Percentiles rank a stretch among this genome's conserved stretches.
phyloP scores from a whole-genome alignment of 176 grass and related monocot species.

The Triticum monococcum region DNA sequence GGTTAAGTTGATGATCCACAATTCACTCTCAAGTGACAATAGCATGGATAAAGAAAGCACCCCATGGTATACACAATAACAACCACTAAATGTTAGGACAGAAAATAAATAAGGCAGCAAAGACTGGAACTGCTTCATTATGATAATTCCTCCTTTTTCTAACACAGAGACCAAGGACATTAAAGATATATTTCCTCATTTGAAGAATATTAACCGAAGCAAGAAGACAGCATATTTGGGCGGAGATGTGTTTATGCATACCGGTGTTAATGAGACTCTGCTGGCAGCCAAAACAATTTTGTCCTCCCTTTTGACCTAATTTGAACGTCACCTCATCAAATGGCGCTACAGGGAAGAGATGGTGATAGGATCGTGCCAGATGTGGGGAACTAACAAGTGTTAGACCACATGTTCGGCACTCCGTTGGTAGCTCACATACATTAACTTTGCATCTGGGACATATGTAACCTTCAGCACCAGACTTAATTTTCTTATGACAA shows the following conservation, averaged over 20 bases:
- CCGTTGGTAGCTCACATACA: constrained; percentile 89
- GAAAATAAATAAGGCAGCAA: background rate
- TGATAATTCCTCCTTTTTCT: background rate
- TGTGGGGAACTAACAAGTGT: constrained; percentile 96
- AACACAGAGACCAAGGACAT: background rate
- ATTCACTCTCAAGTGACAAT: background rate
- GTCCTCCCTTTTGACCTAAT: constrained; percentile 68
- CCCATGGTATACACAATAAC: background rate
- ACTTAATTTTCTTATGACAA: constrained; percentile 94
- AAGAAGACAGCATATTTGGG: background rate
- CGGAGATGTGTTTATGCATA: constrained; percentile 32
- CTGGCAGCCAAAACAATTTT: constrained; percentile 83
- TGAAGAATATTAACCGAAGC: background rate
- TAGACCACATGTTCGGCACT: constrained; percentile 85
- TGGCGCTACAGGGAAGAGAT: constrained; percentile 86
- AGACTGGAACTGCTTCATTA: background rate
- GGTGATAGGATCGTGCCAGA: constrained; percentile 93
- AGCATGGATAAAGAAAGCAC: background rate
- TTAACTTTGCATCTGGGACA: constrained; percentile 98
- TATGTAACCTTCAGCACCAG: constrained; percentile 80
- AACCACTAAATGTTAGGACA: background rate
- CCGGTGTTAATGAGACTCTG: constrained; percentile 72
- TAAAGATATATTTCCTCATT: constrained; percentile 15
- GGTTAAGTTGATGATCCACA: background rate
- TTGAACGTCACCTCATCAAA: constrained; percentile 86